Base-by-base conservation (phyloP, 192 early-diverging fungal genomes). In the Coemansia sp. region DNA sequence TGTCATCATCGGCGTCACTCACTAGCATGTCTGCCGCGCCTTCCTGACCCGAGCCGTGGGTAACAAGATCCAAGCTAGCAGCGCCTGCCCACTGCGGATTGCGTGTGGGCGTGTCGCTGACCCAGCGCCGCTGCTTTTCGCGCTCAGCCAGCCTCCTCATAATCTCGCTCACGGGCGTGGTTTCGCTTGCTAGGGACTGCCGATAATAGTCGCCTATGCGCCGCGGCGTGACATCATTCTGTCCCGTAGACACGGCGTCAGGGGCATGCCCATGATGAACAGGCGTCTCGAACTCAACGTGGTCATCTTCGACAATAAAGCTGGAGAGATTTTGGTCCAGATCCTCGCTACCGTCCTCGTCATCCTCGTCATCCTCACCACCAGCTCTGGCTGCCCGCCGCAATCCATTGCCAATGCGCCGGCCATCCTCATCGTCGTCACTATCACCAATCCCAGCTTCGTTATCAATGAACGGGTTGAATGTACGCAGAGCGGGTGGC, bases 291-390 rank as follows among this genome's bases (percentile, higher is more conserved):
- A 70, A 78, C 37, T 84, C 76, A 3, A 84, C 64, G 30, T 84
- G 57, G 52, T 78, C 74, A 21, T 79, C 68, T 21, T 84, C 74
- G 4, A 78, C 77, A 64, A 84, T 70, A 74, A 78, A 84, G 73
- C 76, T 74, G n/a, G 81, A 78, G 62, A 78, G 60, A 17, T 78
- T 71, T 42, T 68, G 69, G 43, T 84, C 73, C 63, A 84, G 32
- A 21, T 78, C 70, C 3, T 78, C 76, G 7, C 64, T 69, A 37
- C 77, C 80, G 37, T 53, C 53, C 66, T 77, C 74, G 44, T 78
- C 75, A 23, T 70, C 73, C 46, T 66, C 72, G 13, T 64, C 49
- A n/a, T 40, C 62, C 30, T 70, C 73, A 43, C 63, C 72, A 14
- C 60, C 46, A 13, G 19, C 53, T 38, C 23, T 33, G 26, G 53